Conservation (phyloP, 371 early-diverging fungal genomes). For the Apophysomyces trapeziformis region DNA sequence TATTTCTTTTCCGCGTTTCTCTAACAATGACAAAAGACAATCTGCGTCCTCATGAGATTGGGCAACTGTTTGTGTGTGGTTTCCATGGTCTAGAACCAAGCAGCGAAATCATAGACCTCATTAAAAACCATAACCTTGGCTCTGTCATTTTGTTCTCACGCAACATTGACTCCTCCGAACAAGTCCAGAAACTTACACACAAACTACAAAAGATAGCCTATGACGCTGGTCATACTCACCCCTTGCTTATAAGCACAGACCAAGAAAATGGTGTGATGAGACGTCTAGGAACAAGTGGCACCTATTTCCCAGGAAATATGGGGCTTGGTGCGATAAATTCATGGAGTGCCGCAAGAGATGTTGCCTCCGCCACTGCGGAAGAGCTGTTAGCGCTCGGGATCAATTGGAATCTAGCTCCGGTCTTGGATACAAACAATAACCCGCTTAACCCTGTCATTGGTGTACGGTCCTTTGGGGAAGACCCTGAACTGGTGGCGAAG, state of each 20-base stretch:
- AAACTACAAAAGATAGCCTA: conserved; percentile 41
- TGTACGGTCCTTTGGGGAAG: conserved; percentile 48
- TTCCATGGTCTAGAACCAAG: conserved; percentile 49
- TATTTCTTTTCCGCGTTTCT: background rate
- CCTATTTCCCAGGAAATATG: conserved; percentile 54
- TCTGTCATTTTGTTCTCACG: conserved; percentile 53
- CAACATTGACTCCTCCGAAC: conserved; percentile 45
- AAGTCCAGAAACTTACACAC: conserved; percentile 34
- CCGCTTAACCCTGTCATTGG: conserved; percentile 55
- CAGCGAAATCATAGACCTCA: conserved; percentile 45
- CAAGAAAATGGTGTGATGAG: conserved; percentile 56
- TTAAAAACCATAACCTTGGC: conserved; percentile 46
- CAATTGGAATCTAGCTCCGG: conserved; percentile 55
- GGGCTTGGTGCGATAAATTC: conserved; percentile 48
- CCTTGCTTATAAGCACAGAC: conserved; percentile 49
- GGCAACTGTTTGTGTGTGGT: conserved; percentile 52
- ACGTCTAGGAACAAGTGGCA: conserved; percentile 41
- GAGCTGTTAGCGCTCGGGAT: conserved; percentile 47
- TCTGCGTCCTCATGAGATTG: conserved; percentile 12
- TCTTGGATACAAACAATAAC: conserved; percentile 51
- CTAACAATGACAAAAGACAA: background rate
- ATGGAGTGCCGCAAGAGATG: conserved; percentile 32
- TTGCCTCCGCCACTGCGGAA: conserved; percentile 38
- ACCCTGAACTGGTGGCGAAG: conserved; percentile 35
- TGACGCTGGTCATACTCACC: conserved; percentile 45